These are phyloP conservation scores for Usnea hakonensis DNA, from an alignment of 495 filamentous ascomycete species.

Conservation along the genomic window DNA sequence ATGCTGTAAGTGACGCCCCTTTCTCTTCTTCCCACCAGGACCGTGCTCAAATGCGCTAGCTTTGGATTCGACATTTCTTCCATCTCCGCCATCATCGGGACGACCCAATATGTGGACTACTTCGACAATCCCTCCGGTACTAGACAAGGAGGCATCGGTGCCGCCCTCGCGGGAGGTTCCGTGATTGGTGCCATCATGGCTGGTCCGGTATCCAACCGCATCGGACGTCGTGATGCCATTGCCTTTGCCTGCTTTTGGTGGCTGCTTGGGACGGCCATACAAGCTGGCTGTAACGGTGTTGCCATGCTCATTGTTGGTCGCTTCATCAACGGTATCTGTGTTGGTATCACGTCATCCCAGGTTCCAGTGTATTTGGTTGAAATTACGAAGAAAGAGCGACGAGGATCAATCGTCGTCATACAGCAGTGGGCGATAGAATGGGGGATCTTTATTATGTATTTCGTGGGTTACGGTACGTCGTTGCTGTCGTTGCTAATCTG, in stretches of 20 bases:
- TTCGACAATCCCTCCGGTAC: slow-evolving; percentile 58
- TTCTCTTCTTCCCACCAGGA: not conserved
- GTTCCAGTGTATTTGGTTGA: slow-evolving; percentile 79
- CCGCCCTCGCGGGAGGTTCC: slow-evolving; percentile 60
- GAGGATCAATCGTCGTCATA: slow-evolving; percentile 63
- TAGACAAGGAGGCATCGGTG: slow-evolving; percentile 57
- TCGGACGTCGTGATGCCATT: slow-evolving; percentile 57
- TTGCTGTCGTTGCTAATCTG: too few species aligned
- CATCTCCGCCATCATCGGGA: slow-evolving; percentile 66
- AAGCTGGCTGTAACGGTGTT: slow-evolving; percentile 52
- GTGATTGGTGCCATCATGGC: slow-evolving; percentile 56
- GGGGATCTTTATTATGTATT: slow-evolving; percentile 55
- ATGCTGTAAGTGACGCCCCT: slow-evolving; percentile 37
- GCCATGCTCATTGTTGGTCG: slow-evolving; percentile 63
- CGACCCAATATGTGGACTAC: slow-evolving; percentile 57
- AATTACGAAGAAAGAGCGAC: slow-evolving; percentile 57
- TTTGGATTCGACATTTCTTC: slow-evolving; percentile 64
- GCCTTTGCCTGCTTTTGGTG: slow-evolving; percentile 61
- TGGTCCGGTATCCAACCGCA: slow-evolving; percentile 57
- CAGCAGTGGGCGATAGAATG: slow-evolving; percentile 73
- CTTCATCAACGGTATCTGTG: slow-evolving; percentile 62
- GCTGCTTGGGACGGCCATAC: slow-evolving; percentile 62
- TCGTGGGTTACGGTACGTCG: not conserved
- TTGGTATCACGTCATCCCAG: slow-evolving; percentile 69
- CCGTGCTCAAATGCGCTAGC: slow-evolving; percentile 17